A percentile compares a stretch with the other conserved stretches of the same genome.
phyloP scores from a whole-genome alignment of 2,329 filamentous ascomycete genomes.

The Tolypocladium tundrense region DNA sequence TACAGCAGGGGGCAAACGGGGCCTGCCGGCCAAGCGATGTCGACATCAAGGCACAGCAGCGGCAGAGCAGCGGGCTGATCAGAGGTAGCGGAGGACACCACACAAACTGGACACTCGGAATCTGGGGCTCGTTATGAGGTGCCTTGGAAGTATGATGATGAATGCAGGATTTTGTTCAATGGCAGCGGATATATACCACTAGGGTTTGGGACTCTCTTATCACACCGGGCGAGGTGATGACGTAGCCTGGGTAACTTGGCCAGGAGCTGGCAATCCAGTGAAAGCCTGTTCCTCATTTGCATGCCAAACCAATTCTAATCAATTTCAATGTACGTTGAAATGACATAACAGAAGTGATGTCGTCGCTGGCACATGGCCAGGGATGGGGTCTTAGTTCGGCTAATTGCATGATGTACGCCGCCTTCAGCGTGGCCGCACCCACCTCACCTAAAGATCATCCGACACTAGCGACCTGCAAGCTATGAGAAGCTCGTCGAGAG shows the following conservation, averaged over 20 bases:
- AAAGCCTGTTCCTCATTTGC: neutral
- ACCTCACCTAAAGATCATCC: neutral
- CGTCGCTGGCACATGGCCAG: neutral
- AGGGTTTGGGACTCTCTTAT: neutral
- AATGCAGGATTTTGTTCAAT: neutral
- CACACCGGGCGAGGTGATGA: neutral
- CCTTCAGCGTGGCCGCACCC: neutral
- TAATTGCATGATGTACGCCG: slow-evolving; percentile 19
- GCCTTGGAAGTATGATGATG: neutral
- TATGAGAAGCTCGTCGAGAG: slow-evolving; percentile 11
- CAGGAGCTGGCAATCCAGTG: neutral
- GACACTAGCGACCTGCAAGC: slow-evolving; percentile 4
- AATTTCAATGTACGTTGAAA: neutral
- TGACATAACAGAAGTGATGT: neutral
- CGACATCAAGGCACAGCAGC: slow-evolving; percentile 45
- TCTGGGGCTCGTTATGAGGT: slow-evolving; percentile 43
- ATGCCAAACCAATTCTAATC: neutral
- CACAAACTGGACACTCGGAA: slow-evolving; percentile 50
- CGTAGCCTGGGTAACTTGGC: neutral
- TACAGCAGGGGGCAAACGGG: slow-evolving; percentile 54
- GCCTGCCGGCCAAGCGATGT: slow-evolving; percentile 51
- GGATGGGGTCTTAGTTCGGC: slow-evolving; percentile 8
- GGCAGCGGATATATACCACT: neutral
- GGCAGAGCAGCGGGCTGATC: slow-evolving; percentile 48
- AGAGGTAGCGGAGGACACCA: slow-evolving; percentile 26